Evolutionary conservation across 106 monocot species (phyloP).

Genomic region (Dendrobium catenatum): DNA sequence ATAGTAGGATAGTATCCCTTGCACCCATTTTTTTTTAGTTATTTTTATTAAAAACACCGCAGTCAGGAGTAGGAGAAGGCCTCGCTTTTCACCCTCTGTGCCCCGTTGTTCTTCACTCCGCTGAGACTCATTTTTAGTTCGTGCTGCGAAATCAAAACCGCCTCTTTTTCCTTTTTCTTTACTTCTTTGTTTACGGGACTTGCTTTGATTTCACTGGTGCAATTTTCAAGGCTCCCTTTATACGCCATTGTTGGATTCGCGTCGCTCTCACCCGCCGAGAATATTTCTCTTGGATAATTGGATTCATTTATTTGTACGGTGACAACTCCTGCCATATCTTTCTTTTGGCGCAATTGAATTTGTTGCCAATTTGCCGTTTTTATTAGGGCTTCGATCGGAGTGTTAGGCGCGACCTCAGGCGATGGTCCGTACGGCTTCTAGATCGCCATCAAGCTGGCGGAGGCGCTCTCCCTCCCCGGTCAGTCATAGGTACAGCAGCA

Average conservation of each 20-base stretch:
- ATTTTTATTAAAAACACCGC: too few relatives aligned
- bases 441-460: slow-evolving; percentile 69
- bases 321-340: not conserved
- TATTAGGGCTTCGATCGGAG: not conserved
- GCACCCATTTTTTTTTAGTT: too few relatives aligned
- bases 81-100: too few relatives aligned
- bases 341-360: not conserved
- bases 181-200: not conserved
- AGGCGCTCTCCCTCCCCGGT: slow-evolving; percentile 82
- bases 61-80: too few relatives aligned
- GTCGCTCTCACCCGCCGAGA: not conserved
- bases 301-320: not conserved
- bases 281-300: not conserved
- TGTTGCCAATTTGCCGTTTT: not conserved
- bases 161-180: not conserved
- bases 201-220: not conserved
- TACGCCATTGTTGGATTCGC: not conserved
- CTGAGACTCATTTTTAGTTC: too few relatives aligned
- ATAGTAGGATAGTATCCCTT: too few relatives aligned
- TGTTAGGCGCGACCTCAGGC: slow-evolving; percentile 3
- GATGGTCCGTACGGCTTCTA: slow-evolving; percentile 64
- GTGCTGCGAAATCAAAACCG: not conserved
- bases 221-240: not conserved
- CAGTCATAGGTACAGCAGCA: slow-evolving; percentile 29
- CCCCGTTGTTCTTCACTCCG: too few relatives aligned